A percentile compares a stretch with the other conserved stretches of the same genome.
phyloP scores from a whole-genome alignment of 768 basidiomycete species.

The Tylopilus sp. region DNA sequence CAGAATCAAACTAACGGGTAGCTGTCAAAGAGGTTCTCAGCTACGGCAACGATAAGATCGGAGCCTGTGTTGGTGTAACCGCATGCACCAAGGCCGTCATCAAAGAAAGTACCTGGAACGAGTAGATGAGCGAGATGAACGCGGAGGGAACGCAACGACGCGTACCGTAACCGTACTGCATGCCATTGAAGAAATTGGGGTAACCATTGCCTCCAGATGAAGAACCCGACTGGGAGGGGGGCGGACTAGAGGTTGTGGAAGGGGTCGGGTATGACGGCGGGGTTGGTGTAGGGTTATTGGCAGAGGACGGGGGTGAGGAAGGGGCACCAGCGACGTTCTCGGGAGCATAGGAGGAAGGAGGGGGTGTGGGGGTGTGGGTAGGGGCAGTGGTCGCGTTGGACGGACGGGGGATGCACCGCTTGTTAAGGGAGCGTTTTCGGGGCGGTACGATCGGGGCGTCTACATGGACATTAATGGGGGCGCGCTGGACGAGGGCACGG shows the following conservation, averaged over 20 bases:
- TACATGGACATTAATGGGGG: background rate
- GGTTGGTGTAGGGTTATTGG: background rate
- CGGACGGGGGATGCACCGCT: conserved; percentile 21
- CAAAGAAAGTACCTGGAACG: conserved; percentile 32
- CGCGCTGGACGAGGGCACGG: conserved; percentile 9
- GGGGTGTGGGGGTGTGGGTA: background rate
- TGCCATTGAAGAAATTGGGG: conserved; percentile 45
- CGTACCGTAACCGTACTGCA: conserved; percentile 47
- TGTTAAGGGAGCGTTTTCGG: conserved; percentile 29
- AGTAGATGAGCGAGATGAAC: background rate
- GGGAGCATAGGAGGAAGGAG: conserved; percentile 1
- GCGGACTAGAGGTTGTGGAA: background rate
- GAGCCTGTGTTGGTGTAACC: conserved; percentile 31
- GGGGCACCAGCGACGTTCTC: conserved; percentile 22
- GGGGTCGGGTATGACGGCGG: background rate
- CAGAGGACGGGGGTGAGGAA: background rate
- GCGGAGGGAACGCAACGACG: background rate
- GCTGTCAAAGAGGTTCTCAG: conserved; percentile 29
- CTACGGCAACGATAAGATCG: conserved; percentile 37
- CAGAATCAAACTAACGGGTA: conserved; percentile 30
- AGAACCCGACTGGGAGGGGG: conserved; percentile 18
- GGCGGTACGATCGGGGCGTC: background rate
- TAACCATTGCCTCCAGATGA: conserved; percentile 4
- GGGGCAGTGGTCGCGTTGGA: conserved; percentile 13
- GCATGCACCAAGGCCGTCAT: conserved; percentile 40